Evolutionary conservation across 805 yeast genomes (phyloP).

Genomic region (Suhomyces canberraensis): DNA sequence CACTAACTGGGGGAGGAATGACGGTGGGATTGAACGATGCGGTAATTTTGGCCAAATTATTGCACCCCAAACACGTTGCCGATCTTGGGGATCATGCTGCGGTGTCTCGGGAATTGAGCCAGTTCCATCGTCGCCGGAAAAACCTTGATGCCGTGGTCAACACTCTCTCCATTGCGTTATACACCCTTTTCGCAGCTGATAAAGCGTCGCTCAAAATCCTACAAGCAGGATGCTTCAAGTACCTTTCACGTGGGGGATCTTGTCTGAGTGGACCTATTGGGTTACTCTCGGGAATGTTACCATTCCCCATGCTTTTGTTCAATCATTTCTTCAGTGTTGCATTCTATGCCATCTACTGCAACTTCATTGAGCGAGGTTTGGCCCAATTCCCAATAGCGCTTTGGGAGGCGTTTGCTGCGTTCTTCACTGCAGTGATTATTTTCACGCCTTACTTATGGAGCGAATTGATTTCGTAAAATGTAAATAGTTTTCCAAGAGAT

Average conservation of each 20-base stretch:
- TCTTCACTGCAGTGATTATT: constrained; percentile 71
- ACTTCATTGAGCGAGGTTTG: constrained; percentile 63
- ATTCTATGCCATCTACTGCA: constrained; percentile 70
- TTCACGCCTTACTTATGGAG: constrained; percentile 73
- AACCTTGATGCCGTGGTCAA: constrained; percentile 79
- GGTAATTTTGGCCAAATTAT: constrained; percentile 58
- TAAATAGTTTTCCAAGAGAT: constrained; percentile 1
- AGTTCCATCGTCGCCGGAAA: constrained; percentile 79
- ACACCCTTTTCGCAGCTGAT: constrained; percentile 87
- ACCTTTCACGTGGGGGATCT: constrained; percentile 81
- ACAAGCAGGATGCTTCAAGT: constrained; percentile 85
- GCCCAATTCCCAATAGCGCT: constrained; percentile 68
- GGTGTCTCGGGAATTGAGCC: constrained; percentile 54
- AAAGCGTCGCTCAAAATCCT: constrained; percentile 58
- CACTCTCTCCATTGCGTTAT: constrained; percentile 86
- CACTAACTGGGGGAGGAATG: constrained; percentile 99
- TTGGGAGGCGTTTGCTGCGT: constrained; percentile 61
- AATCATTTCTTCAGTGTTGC: constrained; percentile 91
- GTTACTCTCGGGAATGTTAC: constrained; percentile 76
- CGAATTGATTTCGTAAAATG: constrained; percentile 34
- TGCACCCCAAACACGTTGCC: constrained; percentile 52
- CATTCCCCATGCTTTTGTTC: constrained; percentile 70
- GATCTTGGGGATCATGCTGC: constrained; percentile 56
- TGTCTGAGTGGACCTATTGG: constrained; percentile 78
- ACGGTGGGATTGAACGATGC: constrained; percentile 93